phyloP scores from a whole-genome alignment of 345 rosid genomes.

The Eucalyptus decipiens region DNA sequence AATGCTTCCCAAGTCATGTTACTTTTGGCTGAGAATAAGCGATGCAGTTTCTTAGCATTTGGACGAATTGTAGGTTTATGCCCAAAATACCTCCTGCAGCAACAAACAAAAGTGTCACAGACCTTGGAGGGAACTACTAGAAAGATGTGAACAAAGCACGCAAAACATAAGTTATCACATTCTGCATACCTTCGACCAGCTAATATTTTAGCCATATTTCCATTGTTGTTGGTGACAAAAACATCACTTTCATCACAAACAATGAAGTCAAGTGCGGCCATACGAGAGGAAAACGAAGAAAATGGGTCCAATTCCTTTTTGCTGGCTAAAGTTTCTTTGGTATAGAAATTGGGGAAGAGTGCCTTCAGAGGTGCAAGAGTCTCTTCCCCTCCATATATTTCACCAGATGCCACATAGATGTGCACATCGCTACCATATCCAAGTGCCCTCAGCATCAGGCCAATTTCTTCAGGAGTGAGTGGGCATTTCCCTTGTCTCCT shows the following conservation, averaged over 20 bases:
- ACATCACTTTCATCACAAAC: constrained; percentile 97
- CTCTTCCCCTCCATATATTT: constrained; percentile 81
- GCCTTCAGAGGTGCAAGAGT: constrained; percentile 73
- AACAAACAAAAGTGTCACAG: background rate
- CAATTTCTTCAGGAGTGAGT: constrained; percentile 93
- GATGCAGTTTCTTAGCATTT: constrained; percentile 74
- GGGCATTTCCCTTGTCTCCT: constrained; percentile 99
- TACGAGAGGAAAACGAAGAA: constrained; percentile 78
- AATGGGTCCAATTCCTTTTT: constrained; percentile 71
- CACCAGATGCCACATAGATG: constrained; percentile 98
- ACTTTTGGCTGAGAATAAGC: constrained; percentile 50
- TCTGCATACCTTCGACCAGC: constrained; percentile 76
- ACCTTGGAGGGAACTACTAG: background rate
- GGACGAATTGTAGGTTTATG: constrained; percentile 96
- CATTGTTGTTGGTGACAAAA: constrained; percentile 93
- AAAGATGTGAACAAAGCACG: background rate
- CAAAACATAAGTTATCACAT: background rate
- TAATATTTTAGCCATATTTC: constrained; percentile 92
- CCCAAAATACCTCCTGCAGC: constrained; percentile 80
- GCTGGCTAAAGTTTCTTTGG: constrained; percentile 76
- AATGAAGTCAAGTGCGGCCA: constrained; percentile 97
- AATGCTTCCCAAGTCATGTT: constrained; percentile 88
- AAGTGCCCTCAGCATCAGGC: constrained; percentile 89
- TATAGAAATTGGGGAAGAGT: constrained; percentile 80
- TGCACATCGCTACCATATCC: constrained; percentile 90